Evolutionary conservation across 768 basidiomycete species (phyloP), one percentile per base, ranked within the genome.

Genomic region (Rhizopogon roseolus): DNA sequence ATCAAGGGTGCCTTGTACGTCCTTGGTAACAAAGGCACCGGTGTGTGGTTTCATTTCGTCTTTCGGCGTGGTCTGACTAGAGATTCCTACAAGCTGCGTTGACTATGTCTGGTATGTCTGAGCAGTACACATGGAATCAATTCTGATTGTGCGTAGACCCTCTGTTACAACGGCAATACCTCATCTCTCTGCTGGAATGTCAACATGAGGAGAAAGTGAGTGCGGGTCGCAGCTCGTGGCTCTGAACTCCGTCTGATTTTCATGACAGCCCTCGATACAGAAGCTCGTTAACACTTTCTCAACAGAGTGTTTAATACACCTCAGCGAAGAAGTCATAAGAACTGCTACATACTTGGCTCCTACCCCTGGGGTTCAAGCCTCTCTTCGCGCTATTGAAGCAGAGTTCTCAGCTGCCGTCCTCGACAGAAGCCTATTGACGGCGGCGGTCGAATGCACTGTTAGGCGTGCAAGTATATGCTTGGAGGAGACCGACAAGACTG

Each of bases 1-100:
- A 95, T 97, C 85, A 98, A 98, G 72, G 96, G 96, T 7, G 93
- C 92, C 16, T 73, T 96, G 39, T 94, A 93, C 65, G 76, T 90
- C 17, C 69, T 91, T 9, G 83, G 83, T 72, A 84, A 86, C 61
- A 88, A 87, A 67, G 84, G 81, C 29, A 84, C 77, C 51, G 78
- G 87, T 87, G 57, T 41, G 80, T 60, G 38, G 58, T 11, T 49
- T 4, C 25, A 49, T 46, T 36, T 52, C 3, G 9, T 48, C 19
- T 36, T 16, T 36, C 22, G 16, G 46, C 6, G 34, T 48, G 14
- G 36, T 16, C 34, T 48, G 46, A 48, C 22, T 25, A 16, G 19
- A 34, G 8, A n/a, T 36, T 14, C 22, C 14, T 14, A 36, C 16
- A 54, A 85, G 87, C 84, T 58, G 76, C 81, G 11, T 88, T 89